Base-by-base conservation (phyloP, 805 yeast genomes). In the Metschnikowia gruessii region DNA sequence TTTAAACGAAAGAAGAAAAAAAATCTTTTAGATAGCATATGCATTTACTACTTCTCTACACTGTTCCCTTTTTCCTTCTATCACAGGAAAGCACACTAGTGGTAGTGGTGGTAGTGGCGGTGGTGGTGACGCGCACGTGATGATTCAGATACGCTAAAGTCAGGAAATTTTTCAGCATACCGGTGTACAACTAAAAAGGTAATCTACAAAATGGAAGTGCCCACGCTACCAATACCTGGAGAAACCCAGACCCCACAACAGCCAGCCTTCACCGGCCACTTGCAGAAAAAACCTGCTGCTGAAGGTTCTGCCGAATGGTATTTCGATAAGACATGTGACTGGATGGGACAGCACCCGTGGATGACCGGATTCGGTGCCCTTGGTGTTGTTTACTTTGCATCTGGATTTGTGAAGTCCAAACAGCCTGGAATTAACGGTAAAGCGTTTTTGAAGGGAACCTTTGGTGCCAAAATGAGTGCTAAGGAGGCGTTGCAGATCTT, bases 381-480 rank as follows among this genome's bases (percentile, higher is more conserved):
- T 52, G 79, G 83, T 4, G 68, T 80, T 3, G 79, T 80, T 0
- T 85, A 85, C 58, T 74, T 81, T 43, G 75, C 76, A 16, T 84
- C 91, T 2, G 91, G 91, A 3, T 66, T 80, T 11, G 78, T 83
- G 64, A 85, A 82, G 63, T 66, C 79, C 3, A 79, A 76, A 52
- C 85, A 82, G 51, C 85, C 89, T n/a, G 85, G 88, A 33, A 62
- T 78, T 18, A 72, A 75, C 46, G 85, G 85, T 10, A 79, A 81
- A 53, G 81, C 85, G 17, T 92, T 83, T 60, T 70, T 75, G 62
- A 88, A 83, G 63, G 99, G 98, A 47, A 88, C 96, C 1, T 92
- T 92, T 68, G 97, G 91, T 31, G 65, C 80, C n/a, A 94, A 92
- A 65, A 89, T 92, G 96, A 77, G 79, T 48, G 83, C 91, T 37